Base-by-base conservation (phyloP, 2,329 filamentous ascomycete species). In the Hymenoscyphus repandus region DNA sequence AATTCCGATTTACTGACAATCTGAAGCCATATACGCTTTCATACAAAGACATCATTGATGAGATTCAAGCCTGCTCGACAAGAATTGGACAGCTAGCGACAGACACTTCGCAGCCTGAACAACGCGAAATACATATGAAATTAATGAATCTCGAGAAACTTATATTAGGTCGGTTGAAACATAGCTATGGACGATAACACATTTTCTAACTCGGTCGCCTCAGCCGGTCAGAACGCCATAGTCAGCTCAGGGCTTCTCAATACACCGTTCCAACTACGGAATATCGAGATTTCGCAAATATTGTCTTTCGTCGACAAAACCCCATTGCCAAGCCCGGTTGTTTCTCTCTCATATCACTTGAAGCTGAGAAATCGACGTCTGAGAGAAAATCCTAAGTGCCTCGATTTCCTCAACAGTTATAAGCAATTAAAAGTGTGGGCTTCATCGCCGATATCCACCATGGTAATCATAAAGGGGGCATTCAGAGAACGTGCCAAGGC, bases 11-110 rank as follows among this genome's bases (percentile, higher is more conserved):
- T 6, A 55, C 61, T 32, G 47, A 56, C 6, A 46, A 64, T 18
- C 57, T 55, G 34, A 47, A 49, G 18, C 62, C 62, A 4, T 38
- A 45, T 7, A 53, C 55, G 13, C 49, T 64, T 5, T 53, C 49
- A 2, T 64, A 56, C 38, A 31, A 57, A 5, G 61, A 65, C 40
- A 37, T 64, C 15, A 6, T 46, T 1, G 32, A 45, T 2, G 17
- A 46, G n/a, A 46, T 52, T 11, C 15, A n/a, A 20, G n/a, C 6
- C 3, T 34, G 20, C 6, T 45, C 48, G 3, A 22, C 32, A 31
- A 27, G 12, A 7, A 27, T 41, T 5, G 22, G 38, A 15, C 9
- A 34, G 9, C n/a, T 50, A 17, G 48, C 41, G 7, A 9, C 33
- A 9, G 33, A 11, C 4, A 33, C 15, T 22, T 20, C 22, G 6